Conservation (phyloP, 257 asterid species). For the Petunia axillaris region DNA sequence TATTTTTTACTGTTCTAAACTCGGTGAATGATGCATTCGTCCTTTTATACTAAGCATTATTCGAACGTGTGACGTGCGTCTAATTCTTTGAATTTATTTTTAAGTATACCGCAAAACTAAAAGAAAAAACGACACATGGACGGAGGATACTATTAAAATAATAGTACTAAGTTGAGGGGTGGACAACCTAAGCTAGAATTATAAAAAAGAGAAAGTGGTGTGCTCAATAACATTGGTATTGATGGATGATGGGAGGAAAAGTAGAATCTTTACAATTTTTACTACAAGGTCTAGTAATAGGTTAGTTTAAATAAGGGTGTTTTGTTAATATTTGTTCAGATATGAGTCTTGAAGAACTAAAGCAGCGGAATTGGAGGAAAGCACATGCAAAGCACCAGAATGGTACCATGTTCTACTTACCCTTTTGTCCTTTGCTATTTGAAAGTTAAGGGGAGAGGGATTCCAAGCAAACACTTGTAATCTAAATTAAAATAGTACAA, state of each 20-base stretch:
- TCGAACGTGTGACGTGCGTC: too few relatives aligned
- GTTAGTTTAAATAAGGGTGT: not conserved
- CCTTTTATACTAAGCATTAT: too few relatives aligned
- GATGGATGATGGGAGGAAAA: conserved; percentile 29
- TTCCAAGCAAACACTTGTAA: conserved; percentile 45
- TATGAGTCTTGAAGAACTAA: conserved; percentile 45
- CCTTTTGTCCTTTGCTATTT: conserved; percentile 52
- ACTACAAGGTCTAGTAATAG: not conserved
- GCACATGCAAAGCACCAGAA: conserved; percentile 55
- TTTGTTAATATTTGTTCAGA: not conserved
- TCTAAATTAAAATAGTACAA: not conserved
- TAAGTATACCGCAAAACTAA: too few relatives aligned
- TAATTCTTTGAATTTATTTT: too few relatives aligned
- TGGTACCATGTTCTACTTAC: conserved; percentile 42
- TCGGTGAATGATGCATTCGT: too few relatives aligned
- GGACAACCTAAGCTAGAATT: conserved; percentile 24
- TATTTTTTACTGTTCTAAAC: not conserved
- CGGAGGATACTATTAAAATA: not conserved
- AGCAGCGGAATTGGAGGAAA: conserved; percentile 41
- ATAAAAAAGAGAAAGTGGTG: not conserved
- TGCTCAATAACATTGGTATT: conserved; percentile 27
- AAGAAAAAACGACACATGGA: too few relatives aligned
- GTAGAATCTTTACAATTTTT: conserved; percentile 22
- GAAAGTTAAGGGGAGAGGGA: conserved; percentile 35
- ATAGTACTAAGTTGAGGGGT: not conserved